These are phyloP conservation scores for Aspergillus calidoustus DNA, from an alignment of 2,329 filamentous ascomycete genomes.

Conservation along the genomic window DNA sequence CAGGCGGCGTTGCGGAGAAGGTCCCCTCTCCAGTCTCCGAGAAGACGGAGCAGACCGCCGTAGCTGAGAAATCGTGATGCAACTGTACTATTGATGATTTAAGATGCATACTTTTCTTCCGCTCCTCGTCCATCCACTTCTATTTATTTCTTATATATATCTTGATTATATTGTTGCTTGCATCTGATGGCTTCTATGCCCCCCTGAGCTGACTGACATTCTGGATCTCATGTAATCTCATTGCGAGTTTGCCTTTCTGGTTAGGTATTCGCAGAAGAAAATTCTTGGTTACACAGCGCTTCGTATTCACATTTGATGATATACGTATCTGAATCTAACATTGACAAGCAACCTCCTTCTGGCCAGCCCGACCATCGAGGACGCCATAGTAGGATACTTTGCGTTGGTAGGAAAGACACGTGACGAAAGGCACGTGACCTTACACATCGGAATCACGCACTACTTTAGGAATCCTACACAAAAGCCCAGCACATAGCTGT, in stretches of 20 bases:
- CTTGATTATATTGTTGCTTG: not conserved
- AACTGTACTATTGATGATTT: not conserved
- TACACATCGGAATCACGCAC: no score
- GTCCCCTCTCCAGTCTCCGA: constrained; percentile 12
- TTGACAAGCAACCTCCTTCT: not conserved
- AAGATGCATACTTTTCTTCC: not conserved
- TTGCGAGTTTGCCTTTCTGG: not conserved
- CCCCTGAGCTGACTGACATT: not conserved
- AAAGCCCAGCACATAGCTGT: no score
- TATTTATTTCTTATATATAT: not conserved
- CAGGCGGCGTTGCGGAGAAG: constrained; percentile 9
- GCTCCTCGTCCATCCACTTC: not conserved
- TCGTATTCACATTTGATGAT: not conserved
- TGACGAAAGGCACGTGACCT: no score
- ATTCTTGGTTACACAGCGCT: not conserved
- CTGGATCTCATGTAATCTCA: not conserved
- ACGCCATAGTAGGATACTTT: not conserved
- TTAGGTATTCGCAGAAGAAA: not conserved
- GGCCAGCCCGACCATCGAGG: not conserved
- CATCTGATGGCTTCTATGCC: not conserved
- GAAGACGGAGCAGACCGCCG: constrained; percentile 8
- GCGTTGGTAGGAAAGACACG: no score
- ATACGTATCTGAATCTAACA: no score
- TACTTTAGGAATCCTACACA: no score
- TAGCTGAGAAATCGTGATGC: not conserved